Conservation (phyloP, 768 basidiomycete species). For the Auricularia auricula-judae region DNA sequence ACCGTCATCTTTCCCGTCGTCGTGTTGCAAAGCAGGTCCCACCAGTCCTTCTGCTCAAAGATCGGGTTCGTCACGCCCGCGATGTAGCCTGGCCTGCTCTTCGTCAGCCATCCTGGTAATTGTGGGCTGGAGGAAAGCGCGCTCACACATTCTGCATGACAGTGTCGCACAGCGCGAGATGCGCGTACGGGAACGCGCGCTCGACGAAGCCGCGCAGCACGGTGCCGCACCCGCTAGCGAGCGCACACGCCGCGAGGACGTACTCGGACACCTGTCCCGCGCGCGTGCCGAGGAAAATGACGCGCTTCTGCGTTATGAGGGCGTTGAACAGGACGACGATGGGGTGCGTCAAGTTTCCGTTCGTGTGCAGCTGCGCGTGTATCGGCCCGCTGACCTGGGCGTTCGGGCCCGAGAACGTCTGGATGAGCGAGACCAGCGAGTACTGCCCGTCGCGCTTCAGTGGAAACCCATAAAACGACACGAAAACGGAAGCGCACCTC, state of each 20-base stretch:
- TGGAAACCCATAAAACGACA: not conserved
- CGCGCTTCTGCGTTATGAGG: conserved; percentile 87
- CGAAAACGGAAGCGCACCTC: conserved; percentile 49
- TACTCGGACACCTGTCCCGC: conserved; percentile 85
- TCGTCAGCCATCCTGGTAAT: too few relatives aligned
- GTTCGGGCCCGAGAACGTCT: conserved; percentile 57
- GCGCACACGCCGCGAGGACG: conserved; percentile 88
- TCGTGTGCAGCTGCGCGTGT: conserved; percentile 91
- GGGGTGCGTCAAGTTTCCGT: conserved; percentile 81
- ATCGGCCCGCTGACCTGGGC: conserved; percentile 54
- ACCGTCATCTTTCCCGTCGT: conserved; percentile 79
- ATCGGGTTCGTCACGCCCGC: conserved; percentile 97
- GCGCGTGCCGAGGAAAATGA: conserved; percentile 87
- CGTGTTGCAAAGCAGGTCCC: conserved; percentile 93
- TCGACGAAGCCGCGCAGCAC: conserved; percentile 79
- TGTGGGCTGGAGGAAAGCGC: too few relatives aligned
- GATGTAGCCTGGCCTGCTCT: conserved; percentile 60
- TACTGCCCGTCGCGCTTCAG: conserved; percentile 39
- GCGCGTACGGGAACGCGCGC: conserved; percentile 91
- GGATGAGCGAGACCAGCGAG: conserved; percentile 82
- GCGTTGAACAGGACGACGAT: conserved; percentile 96
- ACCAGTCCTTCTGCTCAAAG: conserved; percentile 69
- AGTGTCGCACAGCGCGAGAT: conserved; percentile 41
- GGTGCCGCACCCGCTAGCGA: conserved; percentile 83
- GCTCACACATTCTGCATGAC: conserved; percentile 18